Evolutionary conservation across 352 stramenopile genomes (phyloP).

Genomic region (Globisporangium middletonii): DNA sequence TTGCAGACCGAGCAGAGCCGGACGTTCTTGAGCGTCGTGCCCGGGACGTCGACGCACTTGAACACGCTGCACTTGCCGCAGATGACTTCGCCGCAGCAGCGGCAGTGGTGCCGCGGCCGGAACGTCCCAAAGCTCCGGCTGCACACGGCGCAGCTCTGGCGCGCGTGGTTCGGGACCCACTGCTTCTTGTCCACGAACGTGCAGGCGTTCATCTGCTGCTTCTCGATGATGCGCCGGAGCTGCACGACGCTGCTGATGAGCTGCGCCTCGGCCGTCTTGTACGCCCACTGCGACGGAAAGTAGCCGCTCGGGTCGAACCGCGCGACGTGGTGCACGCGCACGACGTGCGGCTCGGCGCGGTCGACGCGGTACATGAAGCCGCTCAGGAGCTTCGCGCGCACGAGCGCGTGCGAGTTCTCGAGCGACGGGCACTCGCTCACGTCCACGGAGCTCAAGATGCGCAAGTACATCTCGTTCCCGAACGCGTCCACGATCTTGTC

Average conservation of each 20-base stretch:
- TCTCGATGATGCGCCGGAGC: constrained; percentile 75
- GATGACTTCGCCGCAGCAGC: constrained; percentile 85
- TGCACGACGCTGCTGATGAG: constrained; percentile 74
- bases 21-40: constrained; percentile 76
- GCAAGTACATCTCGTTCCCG: constrained; percentile 84
- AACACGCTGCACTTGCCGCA: constrained; percentile 85
- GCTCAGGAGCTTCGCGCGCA: constrained; percentile 75
- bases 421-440: constrained; percentile 76
- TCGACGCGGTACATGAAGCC: constrained; percentile 79
- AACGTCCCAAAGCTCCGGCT: constrained; percentile 70
- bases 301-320: constrained; percentile 72
- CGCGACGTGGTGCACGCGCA: constrained; percentile 75
- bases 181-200: constrained; percentile 79
- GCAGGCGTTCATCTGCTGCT: constrained; percentile 83
- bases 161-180: constrained; percentile 76
- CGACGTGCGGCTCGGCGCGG: constrained; percentile 54
- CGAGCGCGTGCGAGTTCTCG: constrained; percentile 79
- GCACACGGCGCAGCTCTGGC: constrained; percentile 69
- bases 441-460: constrained; percentile 78
- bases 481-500: constrained; percentile 80
- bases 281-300: constrained; percentile 75
- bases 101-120: constrained; percentile 78
- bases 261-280: constrained; percentile 80
- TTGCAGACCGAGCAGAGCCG: constrained; percentile 83
- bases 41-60: constrained; percentile 73